phyloP scores from a whole-genome alignment of 495 filamentous ascomycete genomes.

The Penicillium subrubescens region DNA sequence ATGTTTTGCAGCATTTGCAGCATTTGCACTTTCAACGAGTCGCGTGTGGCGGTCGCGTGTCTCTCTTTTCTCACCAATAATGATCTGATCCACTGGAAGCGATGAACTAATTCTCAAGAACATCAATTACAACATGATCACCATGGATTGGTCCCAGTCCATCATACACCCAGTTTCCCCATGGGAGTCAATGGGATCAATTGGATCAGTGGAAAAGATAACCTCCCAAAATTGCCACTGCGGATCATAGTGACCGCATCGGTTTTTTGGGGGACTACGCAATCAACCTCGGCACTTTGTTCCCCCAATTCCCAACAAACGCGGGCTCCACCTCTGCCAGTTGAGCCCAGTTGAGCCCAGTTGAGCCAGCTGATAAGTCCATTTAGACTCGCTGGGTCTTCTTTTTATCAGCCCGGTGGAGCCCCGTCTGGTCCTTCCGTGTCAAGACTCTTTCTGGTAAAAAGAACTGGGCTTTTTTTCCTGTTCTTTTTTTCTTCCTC shows the following conservation, averaged over 20 bases:
- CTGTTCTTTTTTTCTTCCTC: constrained; percentile 9
- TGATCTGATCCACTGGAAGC: background rate
- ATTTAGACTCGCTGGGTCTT: background rate
- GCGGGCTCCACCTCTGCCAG: constrained; percentile 17
- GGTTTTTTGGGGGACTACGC: background rate
- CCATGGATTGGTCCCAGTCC: background rate
- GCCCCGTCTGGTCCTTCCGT: constrained; percentile 4
- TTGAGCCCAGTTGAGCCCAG: constrained; percentile 1
- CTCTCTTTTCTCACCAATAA: background rate
- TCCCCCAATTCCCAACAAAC: constrained; percentile 32
- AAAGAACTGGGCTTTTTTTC: background rate
- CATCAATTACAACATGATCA: background rate
- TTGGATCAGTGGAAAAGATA: background rate
- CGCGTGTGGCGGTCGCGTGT: constrained; percentile 6
- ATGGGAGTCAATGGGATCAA: background rate
- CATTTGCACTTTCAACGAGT: background rate
- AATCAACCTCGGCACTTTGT: constrained; percentile 3
- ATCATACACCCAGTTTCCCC: background rate
- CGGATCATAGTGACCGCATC: background rate
- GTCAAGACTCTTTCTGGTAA: background rate
- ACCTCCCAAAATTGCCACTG: background rate
- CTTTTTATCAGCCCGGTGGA: constrained; percentile 24
- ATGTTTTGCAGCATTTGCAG: background rate
- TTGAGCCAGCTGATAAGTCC: constrained; percentile 13
- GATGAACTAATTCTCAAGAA: too few species aligned